Evolutionary conservation across 208 protist genomes (phyloP), one percentile per base, ranked within the genome.

Genomic region (Balamuthia mandrillaris): DNA sequence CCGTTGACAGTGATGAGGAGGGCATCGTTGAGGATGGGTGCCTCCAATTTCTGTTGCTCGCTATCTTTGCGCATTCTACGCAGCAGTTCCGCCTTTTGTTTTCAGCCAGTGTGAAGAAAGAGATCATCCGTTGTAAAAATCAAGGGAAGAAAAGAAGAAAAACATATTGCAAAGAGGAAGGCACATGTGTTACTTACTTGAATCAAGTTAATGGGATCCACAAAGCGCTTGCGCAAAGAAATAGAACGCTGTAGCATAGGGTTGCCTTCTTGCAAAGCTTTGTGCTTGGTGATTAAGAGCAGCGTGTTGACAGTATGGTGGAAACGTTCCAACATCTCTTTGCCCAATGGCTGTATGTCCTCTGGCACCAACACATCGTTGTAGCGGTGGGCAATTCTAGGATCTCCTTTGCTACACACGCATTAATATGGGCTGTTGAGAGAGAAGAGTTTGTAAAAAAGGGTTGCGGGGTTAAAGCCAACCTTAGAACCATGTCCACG

Each of bases 401-500:
- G 85, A 35, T 91, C 88, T 16, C 86, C 66, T 63, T 93, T 93
- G n/a, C 63, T 72, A 3, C 39, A 39, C 3, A 45, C 18, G 3
- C 58, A 21, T 14, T 9, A 9, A 14, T 66, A 21, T 35, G 31
- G 29, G 31, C 58, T 10, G 18, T 10, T 39, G 58, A 24, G 58
- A 10, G 47, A 18, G 10, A 18, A 10, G 47, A 10, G 47, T 52
- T 10, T 52, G 47, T 18, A 18, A 18, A 10, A 10, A 52, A 10
- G 47, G 14, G 47, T 52, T n/a, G n/a, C n/a, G n/a, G 31, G 63
- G 18, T 24, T 5, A 47, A 10, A 27, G 44, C 63, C 31, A 45
- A 72, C 49, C 88, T 74, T n/a, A 93, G 56, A 16, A 93, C 88
- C 85, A 93, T 91, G 49, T 93, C 87, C 1, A 93, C 42, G 0